Conservation (phyloP, 2,329 filamentous ascomycete genomes). For the Clonostachys byssicola region DNA sequence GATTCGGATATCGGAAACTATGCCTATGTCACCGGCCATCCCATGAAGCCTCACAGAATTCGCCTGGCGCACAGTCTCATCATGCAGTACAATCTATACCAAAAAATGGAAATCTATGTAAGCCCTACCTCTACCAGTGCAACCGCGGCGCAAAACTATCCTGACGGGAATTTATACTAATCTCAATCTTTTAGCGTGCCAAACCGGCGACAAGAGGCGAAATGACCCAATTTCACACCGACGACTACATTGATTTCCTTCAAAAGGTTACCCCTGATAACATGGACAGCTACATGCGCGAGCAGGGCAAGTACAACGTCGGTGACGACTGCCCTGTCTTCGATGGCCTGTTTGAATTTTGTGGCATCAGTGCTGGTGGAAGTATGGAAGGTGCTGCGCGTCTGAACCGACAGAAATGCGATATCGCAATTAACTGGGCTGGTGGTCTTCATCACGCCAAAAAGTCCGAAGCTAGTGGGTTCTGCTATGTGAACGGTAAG, state of each 20-base stretch:
- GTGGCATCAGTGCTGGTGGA: constrained; percentile 88
- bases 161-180: constrained; percentile 22
- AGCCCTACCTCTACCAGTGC: constrained; percentile 25
- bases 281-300: constrained; percentile 88
- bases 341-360: constrained; percentile 95
- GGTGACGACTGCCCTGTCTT: constrained; percentile 97
- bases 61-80: constrained; percentile 93
- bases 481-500: constrained; percentile 96
- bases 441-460: constrained; percentile 96
- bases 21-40: constrained; percentile 93
- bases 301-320: constrained; percentile 92
- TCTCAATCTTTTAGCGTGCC: constrained; percentile 52
- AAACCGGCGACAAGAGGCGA: constrained; percentile 87
- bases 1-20: constrained; percentile 98
- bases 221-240: constrained; percentile 90
- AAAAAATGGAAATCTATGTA: constrained; percentile 94
- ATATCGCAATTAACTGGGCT: constrained; percentile 98
- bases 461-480: constrained; percentile 92
- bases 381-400: constrained; percentile 91
- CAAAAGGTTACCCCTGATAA: constrained; percentile 97
- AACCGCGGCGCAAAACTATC: too few species aligned
- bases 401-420: constrained; percentile 84
- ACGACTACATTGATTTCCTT: constrained; percentile 94
- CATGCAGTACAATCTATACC: constrained; percentile 92
- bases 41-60: constrained; percentile 98